These are phyloP conservation scores for Vaccinium corymbosum DNA, from an alignment of 148 eudicot species.

Conservation along the genomic window DNA sequence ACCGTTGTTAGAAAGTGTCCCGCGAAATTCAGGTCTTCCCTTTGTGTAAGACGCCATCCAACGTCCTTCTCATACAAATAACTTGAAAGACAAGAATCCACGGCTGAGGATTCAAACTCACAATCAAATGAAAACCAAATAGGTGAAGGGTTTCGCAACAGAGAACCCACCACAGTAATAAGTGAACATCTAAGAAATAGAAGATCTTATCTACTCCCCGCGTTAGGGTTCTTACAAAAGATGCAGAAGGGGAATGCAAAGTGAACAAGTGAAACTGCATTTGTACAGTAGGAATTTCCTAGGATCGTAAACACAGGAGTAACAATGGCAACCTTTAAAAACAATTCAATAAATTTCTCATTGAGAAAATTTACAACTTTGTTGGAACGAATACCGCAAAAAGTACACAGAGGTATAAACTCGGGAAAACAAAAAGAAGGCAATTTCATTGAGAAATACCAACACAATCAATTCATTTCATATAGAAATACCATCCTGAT, in stretches of 20 bases:
- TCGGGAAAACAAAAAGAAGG: neutral
- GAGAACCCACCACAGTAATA: neutral
- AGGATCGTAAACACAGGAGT: neutral
- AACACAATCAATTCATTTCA: slow-evolving; percentile 9
- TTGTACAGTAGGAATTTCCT: neutral
- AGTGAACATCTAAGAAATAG: neutral
- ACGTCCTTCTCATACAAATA: neutral
- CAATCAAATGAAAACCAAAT: no score
- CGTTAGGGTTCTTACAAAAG: neutral
- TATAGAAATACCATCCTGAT: neutral
- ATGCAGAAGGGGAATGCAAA: neutral
- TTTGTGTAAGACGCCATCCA: neutral
- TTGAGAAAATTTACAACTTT: neutral
- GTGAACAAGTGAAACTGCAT: neutral
- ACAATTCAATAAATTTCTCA: neutral
- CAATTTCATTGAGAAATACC: neutral
- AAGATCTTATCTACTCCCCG: neutral
- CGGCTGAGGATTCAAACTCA: neutral
- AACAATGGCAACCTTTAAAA: neutral
- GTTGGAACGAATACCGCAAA: neutral
- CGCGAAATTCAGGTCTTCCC: neutral
- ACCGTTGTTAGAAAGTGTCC: neutral
- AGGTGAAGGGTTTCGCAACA: neutral
- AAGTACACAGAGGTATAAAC: neutral
- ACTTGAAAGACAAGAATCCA: neutral